These are phyloP conservation scores for Trypanosoma avium DNA, from an alignment of 208 protist genomes.

Conservation along the genomic window DNA sequence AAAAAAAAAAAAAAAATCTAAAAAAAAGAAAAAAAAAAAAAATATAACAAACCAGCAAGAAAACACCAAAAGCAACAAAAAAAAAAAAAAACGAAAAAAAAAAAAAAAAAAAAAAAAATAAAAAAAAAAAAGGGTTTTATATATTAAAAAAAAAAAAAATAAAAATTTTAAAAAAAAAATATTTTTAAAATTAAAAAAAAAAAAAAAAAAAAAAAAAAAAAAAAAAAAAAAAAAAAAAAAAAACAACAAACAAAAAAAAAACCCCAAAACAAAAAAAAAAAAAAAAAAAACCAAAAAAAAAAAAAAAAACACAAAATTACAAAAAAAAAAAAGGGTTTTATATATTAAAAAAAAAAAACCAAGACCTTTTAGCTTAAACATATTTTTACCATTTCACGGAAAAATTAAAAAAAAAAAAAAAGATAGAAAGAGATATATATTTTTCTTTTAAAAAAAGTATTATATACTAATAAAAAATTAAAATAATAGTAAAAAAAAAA, in stretches of 20 bases:
- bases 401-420: too few species aligned
- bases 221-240: slow-evolving; percentile 23
- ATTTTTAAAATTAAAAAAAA: slow-evolving; percentile 12
- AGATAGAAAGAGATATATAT: too few species aligned
- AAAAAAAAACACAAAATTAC: background rate
- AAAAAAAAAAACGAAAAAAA: slow-evolving; percentile 9
- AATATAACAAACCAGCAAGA: slow-evolving; percentile 2
- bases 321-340: too few species aligned
- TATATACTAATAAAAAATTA: too few species aligned
- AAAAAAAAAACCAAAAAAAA: slow-evolving; percentile 17
- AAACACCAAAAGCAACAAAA: slow-evolving; percentile 5
- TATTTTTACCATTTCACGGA: too few species aligned
- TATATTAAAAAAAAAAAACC: too few species aligned
- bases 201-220: slow-evolving; percentile 28
- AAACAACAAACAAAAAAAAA: slow-evolving; percentile 22
- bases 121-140: background rate
- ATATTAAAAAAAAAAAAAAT: background rate
- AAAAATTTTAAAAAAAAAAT: slow-evolving; percentile 8
- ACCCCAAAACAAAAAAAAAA: background rate
- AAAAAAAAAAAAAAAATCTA: slow-evolving; percentile 8
- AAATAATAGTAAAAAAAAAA: too few species aligned
- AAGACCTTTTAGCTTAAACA: too few species aligned
- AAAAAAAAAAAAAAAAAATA: slow-evolving; percentile 5
- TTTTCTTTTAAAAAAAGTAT: too few species aligned
- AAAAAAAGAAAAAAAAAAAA: slow-evolving; percentile 5